Conservation (phyloP, 371 early-diverging fungal species). For the Mucor saturninus region DNA sequence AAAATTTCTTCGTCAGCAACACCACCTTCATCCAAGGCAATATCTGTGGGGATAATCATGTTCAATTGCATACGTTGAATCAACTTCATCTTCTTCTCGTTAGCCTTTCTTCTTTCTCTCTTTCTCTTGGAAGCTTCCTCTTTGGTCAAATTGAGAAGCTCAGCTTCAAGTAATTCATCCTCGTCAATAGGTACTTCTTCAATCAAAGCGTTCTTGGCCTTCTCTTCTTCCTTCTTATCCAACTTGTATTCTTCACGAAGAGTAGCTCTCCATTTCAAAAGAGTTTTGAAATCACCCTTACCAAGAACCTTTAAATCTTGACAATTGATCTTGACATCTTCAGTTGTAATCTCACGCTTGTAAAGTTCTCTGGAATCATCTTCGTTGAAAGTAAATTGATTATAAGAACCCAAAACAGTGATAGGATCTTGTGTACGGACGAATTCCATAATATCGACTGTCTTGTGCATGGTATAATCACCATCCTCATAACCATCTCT, state of each 20-base stretch:
- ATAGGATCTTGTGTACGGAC: conserved; percentile 81
- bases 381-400: conserved; percentile 74
- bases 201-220: conserved; percentile 33
- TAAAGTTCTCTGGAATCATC: conserved; percentile 64
- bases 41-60: conserved; percentile 91
- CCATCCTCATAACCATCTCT: conserved; percentile 98
- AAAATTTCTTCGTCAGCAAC: conserved; percentile 66
- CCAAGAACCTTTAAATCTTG: conserved; percentile 93
- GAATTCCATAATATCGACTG: conserved; percentile 76
- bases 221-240: conserved; percentile 57
- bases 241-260: conserved; percentile 62
- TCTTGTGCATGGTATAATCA: conserved; percentile 83
- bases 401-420: conserved; percentile 73
- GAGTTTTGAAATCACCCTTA: conserved; percentile 86
- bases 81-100: conserved; percentile 83
- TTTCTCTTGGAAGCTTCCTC: conserved; percentile 65
- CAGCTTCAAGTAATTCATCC: conserved; percentile 61
- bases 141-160: conserved; percentile 63
- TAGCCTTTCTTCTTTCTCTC: conserved; percentile 64
- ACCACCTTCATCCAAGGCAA: conserved; percentile 79
- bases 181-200: conserved; percentile 65
- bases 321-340: conserved; percentile 79
- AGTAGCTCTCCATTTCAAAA: conserved; percentile 88
- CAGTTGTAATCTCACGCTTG: conserved; percentile 75
- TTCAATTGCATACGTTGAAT: conserved; percentile 88